Base-by-base conservation (phyloP, 2,329 filamentous ascomycete species). In the Ascochyta viciae-villosae region DNA sequence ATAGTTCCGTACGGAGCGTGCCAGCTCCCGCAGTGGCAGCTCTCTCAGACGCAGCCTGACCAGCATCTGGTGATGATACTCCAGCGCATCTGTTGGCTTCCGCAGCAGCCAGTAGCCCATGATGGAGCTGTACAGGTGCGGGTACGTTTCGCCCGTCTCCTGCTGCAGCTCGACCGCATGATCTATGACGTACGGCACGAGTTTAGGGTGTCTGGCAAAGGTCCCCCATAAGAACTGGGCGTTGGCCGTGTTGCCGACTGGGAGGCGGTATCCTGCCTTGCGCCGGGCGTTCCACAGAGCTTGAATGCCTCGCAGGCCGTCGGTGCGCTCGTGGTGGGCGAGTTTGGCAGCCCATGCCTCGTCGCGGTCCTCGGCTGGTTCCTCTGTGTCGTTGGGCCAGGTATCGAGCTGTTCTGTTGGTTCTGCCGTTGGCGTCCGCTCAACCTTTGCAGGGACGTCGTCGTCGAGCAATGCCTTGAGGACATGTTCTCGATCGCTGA, bases 141-240 rank as follows among this genome's bases (percentile, higher is more conserved):
- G 62, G 51, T 74, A 74, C 6, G 59, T 57, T 10, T 65, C 50
- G 19, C 77, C 77, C 13, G 75, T 77, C 13, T 63, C 64, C 10
- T 72, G 62, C 54, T 77, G 74, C 12, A 84, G 52, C 2, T 76
- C 63, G 27, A 76, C 61, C 7, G 77, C 80, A 63, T 83, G 77
- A 1, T 70, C 57, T 12, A 78, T 66, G 9, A 82, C 59, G 10
- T 74, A 64, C 6, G 69, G 34, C 2, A 81, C 63, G 2, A 81
- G 60, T 6, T 63, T 37, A 8, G 61, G 53, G 33, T 78, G 55
- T 46, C 74, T 71, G 41, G 83, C 59, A 43, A 84, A 78, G 0
- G 72, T 76, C 0, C 67, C 66, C 82, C 82, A 84, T 6, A 85
- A 57, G 12, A 67, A 68, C 8, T 76, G 68, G 16, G 80, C 78